Evolutionary conservation across 179 eudicot species (phyloP), one percentile per base, ranked within the genome.

Genomic region (Carnegiea gigantea): DNA sequence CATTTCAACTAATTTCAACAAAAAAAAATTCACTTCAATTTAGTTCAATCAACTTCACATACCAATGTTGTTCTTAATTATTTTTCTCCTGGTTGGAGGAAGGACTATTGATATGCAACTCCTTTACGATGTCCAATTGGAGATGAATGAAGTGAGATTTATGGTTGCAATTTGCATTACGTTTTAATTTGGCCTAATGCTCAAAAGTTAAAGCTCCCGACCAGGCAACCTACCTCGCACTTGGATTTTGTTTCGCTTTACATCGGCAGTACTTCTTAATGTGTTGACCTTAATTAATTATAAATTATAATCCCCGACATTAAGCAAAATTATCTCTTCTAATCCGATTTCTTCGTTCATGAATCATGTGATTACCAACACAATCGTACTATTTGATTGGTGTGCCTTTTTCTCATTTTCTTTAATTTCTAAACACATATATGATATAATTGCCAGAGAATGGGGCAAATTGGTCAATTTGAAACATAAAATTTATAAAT

Each of bases 221-320:
- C 84, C 78, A 40, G 43, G 20, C 38, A 40, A 48, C 81, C 79
- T 81, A 73, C 21, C 80, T 0, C 21, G 15, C 86, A 81, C 82
- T 81, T 81, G 43, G 15, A 26, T 60, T 81, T 84, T 77, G 80
- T 73, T 77, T 81, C 38, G 18, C 81, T 81, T 84, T 77, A 6
- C 70, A 77, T 80, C 57, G 48, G 26, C 75, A 72, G 0, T 62
- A 62, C 68, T 23, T 62, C 23, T 62, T 62, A 5, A 62, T 62
- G 7, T 62, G 12, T 9, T 62, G 62, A 21, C 68, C 68, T 40
- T 40, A 40, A 40, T 6, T 62, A 7, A 62, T 28, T 30, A 26
- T 8, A 44, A 14, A 48, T 40, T 48, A 48, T 48, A 48, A 44
- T 28, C 28, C 68, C 68, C 68, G 28, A 62, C 28, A 21, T 9